These are phyloP conservation scores for Batkoa obscura DNA, from an alignment of 371 early-diverging fungal species.

Conservation along the genomic window DNA sequence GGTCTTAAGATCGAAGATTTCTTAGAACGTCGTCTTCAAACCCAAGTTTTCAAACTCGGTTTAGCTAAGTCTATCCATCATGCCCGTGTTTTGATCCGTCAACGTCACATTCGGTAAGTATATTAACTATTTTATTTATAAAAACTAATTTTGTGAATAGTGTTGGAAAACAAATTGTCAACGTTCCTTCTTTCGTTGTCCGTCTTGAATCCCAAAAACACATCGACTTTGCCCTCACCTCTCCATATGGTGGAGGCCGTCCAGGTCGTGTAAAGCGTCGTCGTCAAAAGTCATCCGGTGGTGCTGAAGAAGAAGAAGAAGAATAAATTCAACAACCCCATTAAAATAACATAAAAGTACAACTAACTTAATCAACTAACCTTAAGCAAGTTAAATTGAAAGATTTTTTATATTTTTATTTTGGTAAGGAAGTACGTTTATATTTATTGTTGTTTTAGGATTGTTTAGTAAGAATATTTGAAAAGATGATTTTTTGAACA, in stretches of 20 bases:
- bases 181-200: slow-evolving; percentile 91
- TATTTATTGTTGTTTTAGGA: too few relatives aligned
- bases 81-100: slow-evolving; percentile 97
- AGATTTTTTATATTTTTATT: too few relatives aligned
- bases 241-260: slow-evolving; percentile 97
- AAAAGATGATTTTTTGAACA: too few relatives aligned
- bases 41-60: slow-evolving; percentile 97
- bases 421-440: too few relatives aligned
- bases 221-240: slow-evolving; percentile 96
- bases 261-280: slow-evolving; percentile 95
- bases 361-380: too few relatives aligned
- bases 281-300: slow-evolving; percentile 44
- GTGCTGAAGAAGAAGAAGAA: slow-evolving; percentile 40
- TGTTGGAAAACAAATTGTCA: slow-evolving; percentile 97
- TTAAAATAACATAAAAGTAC: too few relatives aligned
- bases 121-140: not conserved
- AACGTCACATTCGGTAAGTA: slow-evolving; percentile 83
- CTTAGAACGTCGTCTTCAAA: slow-evolving; percentile 99
- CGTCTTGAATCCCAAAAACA: slow-evolving; percentile 87
- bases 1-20: slow-evolving; percentile 97
- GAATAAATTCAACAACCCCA: slow-evolving; percentile 12
- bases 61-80: slow-evolving; percentile 99
- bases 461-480: too few relatives aligned
- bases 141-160: slow-evolving; percentile 17
- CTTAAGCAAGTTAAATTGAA: too few relatives aligned